phyloP scores from a whole-genome alignment of 805 yeast species.

The Lachancea waltii region DNA sequence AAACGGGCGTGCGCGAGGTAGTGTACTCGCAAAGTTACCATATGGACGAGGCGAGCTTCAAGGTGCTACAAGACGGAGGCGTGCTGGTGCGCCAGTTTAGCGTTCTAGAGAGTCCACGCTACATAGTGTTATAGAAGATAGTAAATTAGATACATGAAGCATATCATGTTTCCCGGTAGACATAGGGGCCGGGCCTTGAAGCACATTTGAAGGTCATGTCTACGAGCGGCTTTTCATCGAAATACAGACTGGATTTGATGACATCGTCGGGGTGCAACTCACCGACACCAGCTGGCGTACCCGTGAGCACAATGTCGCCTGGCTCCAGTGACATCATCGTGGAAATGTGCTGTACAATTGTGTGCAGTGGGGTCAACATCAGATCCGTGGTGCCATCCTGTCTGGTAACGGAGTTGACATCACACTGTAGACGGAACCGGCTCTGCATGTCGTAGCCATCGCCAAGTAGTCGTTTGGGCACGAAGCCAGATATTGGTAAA shows the following conservation, averaged over 20 bases:
- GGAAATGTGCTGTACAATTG: constrained; percentile 73
- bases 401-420: constrained; percentile 59
- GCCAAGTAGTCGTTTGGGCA: constrained; percentile 57
- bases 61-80: constrained; percentile 68
- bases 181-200: constrained; percentile 54
- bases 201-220: constrained; percentile 37
- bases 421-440: constrained; percentile 25
- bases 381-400: constrained; percentile 73
- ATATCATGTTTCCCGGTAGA: constrained; percentile 24
- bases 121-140: constrained; percentile 1
- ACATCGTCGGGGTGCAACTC: constrained; percentile 69
- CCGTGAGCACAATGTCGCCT: constrained; percentile 89
- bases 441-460: constrained; percentile 50
- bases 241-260: constrained; percentile 55
- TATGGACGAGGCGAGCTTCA: constrained; percentile 77
- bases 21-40: constrained; percentile 88
- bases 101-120: constrained; percentile 20
- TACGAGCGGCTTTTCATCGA: constrained; percentile 50
- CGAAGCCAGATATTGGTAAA: constrained; percentile 72
- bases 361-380: constrained; percentile 85
- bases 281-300: constrained; percentile 99
- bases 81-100: constrained; percentile 59
- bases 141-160: not conserved
- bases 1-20: constrained; percentile 83
- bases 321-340: constrained; percentile 84